These are phyloP conservation scores for Miscanthus lutarioriparius DNA, from an alignment of 176 grass and related monocot genomes.

Conservation along the genomic window DNA sequence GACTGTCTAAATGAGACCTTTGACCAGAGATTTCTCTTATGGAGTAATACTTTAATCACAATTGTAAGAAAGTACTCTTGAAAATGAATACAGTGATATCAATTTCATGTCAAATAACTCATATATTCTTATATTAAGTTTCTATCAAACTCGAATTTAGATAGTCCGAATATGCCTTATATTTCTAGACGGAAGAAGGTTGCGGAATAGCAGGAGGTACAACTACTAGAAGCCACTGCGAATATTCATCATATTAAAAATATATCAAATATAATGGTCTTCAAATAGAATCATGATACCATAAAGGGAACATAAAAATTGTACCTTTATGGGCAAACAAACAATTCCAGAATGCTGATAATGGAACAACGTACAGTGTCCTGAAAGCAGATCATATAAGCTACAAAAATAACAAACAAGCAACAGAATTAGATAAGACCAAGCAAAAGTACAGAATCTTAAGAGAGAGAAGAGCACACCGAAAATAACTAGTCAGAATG, in stretches of 20 bases:
- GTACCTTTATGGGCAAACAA: constrained; percentile 24
- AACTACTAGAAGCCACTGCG: constrained; percentile 3
- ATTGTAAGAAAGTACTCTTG: no score
- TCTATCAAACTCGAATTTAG: background rate
- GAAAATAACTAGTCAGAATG: constrained; percentile 42
- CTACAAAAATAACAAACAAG: constrained; percentile 21
- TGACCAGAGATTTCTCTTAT: background rate
- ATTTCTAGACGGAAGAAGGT: background rate
- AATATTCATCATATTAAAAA: background rate
- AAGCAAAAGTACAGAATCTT: constrained; percentile 45
- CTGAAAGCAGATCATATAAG: constrained; percentile 29
- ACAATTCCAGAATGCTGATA: constrained; percentile 35
- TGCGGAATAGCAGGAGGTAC: background rate
- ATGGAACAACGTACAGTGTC: constrained; percentile 28
- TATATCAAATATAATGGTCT: background rate
- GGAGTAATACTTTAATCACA: background rate
- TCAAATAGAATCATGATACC: constrained; percentile 45
- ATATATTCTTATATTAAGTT: background rate
- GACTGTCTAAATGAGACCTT: no score
- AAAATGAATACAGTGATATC: background rate
- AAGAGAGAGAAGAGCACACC: constrained; percentile 19
- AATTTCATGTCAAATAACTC: background rate
- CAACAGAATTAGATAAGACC: constrained; percentile 45
- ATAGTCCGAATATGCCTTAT: background rate
- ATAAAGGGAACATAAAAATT: constrained; percentile 45